Conservation (phyloP, 2,329 filamentous ascomycete species). For the Penicillium psychrosexuale region DNA sequence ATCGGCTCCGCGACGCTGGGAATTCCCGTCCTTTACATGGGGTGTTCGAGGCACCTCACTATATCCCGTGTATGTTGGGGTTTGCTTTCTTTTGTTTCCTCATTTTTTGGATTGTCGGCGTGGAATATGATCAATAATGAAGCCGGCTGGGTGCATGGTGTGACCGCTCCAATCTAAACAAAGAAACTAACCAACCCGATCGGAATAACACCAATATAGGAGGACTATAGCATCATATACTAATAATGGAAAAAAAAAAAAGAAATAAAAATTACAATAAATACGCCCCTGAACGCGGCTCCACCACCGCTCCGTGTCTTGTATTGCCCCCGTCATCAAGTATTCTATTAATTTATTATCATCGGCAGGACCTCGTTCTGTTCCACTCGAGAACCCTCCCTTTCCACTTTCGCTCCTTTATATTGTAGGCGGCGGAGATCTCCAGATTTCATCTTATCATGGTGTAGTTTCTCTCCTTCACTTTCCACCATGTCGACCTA, state of each 20-base stretch:
- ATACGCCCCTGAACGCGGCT: slow-evolving; percentile 10
- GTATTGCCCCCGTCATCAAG: slow-evolving; percentile 6
- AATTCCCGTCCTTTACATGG: background rate
- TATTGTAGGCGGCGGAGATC: slow-evolving; percentile 7
- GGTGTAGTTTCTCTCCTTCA: slow-evolving; percentile 6
- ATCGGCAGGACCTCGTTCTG: slow-evolving; percentile 1
- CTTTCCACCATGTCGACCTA: slow-evolving; percentile 7
- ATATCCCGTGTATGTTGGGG: background rate
- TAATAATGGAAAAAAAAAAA: background rate
- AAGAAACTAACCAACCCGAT: background rate
- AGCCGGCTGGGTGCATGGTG: background rate
- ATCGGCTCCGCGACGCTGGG: slow-evolving; percentile 13
- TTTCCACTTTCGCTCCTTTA: slow-evolving; percentile 8
- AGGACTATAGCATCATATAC: background rate
- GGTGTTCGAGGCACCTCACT: background rate
- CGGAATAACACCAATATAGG: background rate
- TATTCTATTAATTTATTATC: slow-evolving; percentile 13
- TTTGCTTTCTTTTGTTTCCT: background rate
- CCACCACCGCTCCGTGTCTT: slow-evolving; percentile 1
- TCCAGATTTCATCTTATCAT: slow-evolving; percentile 11
- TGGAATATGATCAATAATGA: background rate
- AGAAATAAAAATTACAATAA: slow-evolving; percentile 6
- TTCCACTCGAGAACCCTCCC: slow-evolving; percentile 8
- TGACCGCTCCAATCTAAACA: background rate
- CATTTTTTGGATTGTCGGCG: background rate